A percentile compares a stretch with the other conserved stretches of the same genome.
Conservation (phyloP, 805 yeast species). For the Jamesozyma jinghongensis region DNA sequence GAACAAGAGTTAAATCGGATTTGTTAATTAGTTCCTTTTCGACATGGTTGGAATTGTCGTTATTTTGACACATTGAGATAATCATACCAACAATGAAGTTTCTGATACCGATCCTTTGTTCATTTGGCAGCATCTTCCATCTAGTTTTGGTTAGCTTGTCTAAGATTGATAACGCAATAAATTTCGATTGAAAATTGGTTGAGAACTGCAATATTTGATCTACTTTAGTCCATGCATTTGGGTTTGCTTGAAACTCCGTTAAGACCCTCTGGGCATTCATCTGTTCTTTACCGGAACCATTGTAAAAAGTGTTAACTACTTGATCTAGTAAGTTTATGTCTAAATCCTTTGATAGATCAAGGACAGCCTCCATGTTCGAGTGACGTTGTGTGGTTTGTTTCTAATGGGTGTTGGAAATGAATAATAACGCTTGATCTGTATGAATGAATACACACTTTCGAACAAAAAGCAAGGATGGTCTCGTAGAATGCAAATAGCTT, state of each 20-base stretch:
- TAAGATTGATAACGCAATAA: conserved; percentile 78
- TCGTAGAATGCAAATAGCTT: too few relatives aligned
- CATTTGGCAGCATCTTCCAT: conserved; percentile 85
- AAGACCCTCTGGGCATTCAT: conserved; percentile 59
- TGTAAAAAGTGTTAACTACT: conserved; percentile 74
- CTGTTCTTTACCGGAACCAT: conserved; percentile 58
- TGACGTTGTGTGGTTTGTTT: too few relatives aligned
- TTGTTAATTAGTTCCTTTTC: conserved; percentile 73
- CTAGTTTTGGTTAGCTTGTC: conserved; percentile 80
- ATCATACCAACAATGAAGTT: conserved; percentile 90
- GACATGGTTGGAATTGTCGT: conserved; percentile 38
- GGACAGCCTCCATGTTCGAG: background rate
- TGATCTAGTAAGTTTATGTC: conserved; percentile 72
- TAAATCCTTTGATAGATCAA: conserved; percentile 60
- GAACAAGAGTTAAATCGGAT: conserved; percentile 85
- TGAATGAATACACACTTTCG: too few relatives aligned
- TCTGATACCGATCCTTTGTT: conserved; percentile 82
- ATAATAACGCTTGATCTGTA: too few relatives aligned
- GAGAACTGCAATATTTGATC: conserved; percentile 77
- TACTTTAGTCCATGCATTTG: conserved; percentile 87
- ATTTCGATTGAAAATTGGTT: conserved; percentile 73
- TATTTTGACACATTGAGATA: conserved; percentile 77
- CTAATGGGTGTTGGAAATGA: too few relatives aligned
- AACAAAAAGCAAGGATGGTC: too few relatives aligned
- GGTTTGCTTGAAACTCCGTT: conserved; percentile 80